Evolutionary conservation across 345 rosid species (phyloP).

Genomic region (Bruguiera sexangula): DNA sequence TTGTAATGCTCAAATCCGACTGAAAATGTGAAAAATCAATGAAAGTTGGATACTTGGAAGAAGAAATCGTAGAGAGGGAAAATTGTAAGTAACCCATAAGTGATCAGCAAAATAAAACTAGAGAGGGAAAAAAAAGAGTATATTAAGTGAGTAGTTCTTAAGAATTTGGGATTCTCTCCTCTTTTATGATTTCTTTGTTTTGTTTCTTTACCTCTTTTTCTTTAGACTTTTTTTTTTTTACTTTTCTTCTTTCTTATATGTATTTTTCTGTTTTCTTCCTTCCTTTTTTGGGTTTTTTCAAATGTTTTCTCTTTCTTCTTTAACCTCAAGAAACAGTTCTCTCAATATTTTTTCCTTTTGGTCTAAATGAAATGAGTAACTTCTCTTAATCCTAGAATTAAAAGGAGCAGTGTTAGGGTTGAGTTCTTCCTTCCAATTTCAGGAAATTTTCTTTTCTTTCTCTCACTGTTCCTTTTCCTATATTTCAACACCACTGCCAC

Average conservation of each 20-base stretch:
- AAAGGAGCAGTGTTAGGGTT: constrained; percentile 39
- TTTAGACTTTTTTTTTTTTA: background rate
- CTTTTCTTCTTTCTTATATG: too few relatives aligned
- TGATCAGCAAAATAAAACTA: background rate
- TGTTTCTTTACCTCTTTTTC: background rate
- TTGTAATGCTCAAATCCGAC: constrained; percentile 25
- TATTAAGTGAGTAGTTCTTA: background rate
- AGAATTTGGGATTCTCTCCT: constrained; percentile 7
- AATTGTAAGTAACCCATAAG: background rate
- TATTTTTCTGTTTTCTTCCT: background rate
- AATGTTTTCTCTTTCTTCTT: background rate
- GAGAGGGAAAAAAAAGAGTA: constrained; percentile 23
- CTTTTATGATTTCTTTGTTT: background rate
- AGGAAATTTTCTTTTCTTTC: constrained; percentile 13
- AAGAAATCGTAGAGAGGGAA: constrained; percentile 31
- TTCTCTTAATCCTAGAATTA: constrained; percentile 6
- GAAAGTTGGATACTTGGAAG: constrained; percentile 23
- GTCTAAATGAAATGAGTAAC: too few relatives aligned
- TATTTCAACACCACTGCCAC: background rate
- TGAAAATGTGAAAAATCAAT: constrained; percentile 36
- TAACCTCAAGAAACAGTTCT: constrained; percentile 11
- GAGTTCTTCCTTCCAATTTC: constrained; percentile 44
- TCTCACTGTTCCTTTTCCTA: background rate
- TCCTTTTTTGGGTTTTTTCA: background rate
- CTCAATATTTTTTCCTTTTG: constrained; percentile 18